Conservation (phyloP, 1,139 yeast genomes). For the Pichia sp. region DNA sequence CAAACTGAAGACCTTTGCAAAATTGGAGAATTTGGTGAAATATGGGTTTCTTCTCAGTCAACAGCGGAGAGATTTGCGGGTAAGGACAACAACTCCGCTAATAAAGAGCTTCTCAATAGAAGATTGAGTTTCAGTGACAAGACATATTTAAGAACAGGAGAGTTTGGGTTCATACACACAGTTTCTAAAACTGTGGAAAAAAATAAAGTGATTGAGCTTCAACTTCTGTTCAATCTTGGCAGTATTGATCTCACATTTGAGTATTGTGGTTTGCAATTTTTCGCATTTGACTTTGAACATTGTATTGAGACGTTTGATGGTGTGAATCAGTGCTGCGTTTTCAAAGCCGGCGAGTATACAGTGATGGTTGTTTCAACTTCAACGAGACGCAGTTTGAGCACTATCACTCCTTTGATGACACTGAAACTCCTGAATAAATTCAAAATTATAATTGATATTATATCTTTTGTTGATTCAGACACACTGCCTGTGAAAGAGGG, state of each 20-base stretch:
- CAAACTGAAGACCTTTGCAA: conserved; percentile 74
- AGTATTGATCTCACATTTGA: conserved; percentile 85
- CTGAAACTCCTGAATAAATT: conserved; percentile 75
- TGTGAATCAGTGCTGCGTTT: conserved; percentile 32
- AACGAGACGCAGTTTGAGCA: conserved; percentile 40
- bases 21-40: conserved; percentile 95
- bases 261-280: conserved; percentile 83
- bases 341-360: conserved; percentile 77
- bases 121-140: conserved; percentile 45
- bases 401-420: conserved; percentile 76
- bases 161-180: conserved; percentile 83
- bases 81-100: conserved; percentile 27
- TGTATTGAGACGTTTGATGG: conserved; percentile 48
- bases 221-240: conserved; percentile 80
- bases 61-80: conserved; percentile 48
- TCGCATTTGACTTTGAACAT: conserved; percentile 75
- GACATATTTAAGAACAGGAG: conserved; percentile 83
- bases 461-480: conserved; percentile 67
- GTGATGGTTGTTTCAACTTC: conserved; percentile 64
- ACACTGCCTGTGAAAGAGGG: conserved; percentile 68
- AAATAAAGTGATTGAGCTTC: conserved; percentile 46
- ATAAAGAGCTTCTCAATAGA: conserved; percentile 22
- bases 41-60: conserved; percentile 92
- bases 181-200: conserved; percentile 34
- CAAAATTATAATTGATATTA: conserved; percentile 77